Conservation (phyloP, 768 basidiomycete species). For the Macrolepiota dolichaula region DNA sequence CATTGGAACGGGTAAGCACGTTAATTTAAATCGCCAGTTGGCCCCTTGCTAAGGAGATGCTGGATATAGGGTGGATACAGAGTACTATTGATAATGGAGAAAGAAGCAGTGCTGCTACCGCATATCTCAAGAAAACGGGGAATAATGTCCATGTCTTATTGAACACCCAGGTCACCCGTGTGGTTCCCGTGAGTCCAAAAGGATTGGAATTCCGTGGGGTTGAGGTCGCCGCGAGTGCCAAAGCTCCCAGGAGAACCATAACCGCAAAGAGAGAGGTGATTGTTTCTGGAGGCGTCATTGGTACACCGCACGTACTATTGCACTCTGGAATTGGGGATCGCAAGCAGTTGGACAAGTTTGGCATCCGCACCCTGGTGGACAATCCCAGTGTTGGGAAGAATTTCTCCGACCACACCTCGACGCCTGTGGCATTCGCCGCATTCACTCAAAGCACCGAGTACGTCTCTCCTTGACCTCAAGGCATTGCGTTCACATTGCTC, state of each 20-base stretch:
- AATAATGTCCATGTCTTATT: background rate
- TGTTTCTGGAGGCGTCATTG: constrained; percentile 16
- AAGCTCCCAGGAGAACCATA: background rate
- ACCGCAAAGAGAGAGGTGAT: background rate
- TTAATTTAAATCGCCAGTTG: too few species aligned
- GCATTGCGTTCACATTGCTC: background rate
- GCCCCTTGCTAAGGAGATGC: too few species aligned
- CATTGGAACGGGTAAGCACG: too few species aligned
- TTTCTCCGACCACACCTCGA: background rate
- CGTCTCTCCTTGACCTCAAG: background rate
- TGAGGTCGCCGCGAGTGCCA: background rate
- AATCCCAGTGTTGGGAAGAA: constrained; percentile 21
- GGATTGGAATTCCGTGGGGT: background rate
- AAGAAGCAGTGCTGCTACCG: too few species aligned
- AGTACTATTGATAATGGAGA: too few species aligned
- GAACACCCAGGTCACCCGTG: background rate
- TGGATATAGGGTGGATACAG: too few species aligned
- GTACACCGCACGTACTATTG: constrained; percentile 19
- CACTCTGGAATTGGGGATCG: constrained; percentile 21
- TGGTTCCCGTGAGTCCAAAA: background rate
- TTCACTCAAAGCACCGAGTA: constrained; percentile 11
- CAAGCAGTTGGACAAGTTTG: constrained; percentile 12
- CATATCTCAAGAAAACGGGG: too few species aligned
- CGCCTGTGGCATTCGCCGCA: constrained; percentile 11
- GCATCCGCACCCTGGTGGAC: constrained; percentile 15